These are phyloP conservation scores for Cunninghamia lanceolata DNA, from an alignment of 75 land plant genomes.

Conservation along the genomic window DNA sequence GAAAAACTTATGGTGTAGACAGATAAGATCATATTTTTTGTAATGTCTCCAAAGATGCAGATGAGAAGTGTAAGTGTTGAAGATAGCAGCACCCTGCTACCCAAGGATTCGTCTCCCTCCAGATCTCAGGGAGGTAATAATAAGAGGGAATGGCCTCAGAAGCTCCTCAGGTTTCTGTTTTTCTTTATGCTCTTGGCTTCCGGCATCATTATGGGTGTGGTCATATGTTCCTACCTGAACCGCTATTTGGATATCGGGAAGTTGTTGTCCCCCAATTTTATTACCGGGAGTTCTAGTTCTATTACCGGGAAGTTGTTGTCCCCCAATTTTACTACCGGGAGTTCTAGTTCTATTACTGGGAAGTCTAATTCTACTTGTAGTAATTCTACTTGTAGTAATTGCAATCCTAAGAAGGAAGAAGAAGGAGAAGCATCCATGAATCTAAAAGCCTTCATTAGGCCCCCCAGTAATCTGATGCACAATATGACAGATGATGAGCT, in stretches of 20 bases:
- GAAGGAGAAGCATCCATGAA: neutral
- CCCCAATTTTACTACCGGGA: neutral
- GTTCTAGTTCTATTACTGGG: neutral
- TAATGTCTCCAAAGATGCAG: neutral
- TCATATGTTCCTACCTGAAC: conserved; percentile 40
- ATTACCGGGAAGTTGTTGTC: conserved; percentile 7
- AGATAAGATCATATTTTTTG: too few species aligned
- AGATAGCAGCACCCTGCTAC: neutral
- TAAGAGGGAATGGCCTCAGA: conserved; percentile 37
- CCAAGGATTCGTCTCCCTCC: neutral
- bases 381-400: neutral
- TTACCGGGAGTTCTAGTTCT: neutral
- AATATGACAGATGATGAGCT: conserved; percentile 70
- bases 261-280: conserved; percentile 8
- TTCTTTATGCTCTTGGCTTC: conserved; percentile 45
- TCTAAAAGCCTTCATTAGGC: conserved; percentile 39
- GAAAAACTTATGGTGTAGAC: neutral
- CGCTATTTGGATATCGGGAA: conserved; percentile 27
- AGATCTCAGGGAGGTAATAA: neutral
- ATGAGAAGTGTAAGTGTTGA: neutral
- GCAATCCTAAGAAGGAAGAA: conserved; percentile 12
- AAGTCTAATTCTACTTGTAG: too few species aligned
- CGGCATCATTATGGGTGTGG: conserved; percentile 37
- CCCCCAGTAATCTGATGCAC: conserved; percentile 40
- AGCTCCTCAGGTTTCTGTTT: conserved; percentile 36